Evolutionary conservation across 2,329 filamentous ascomycete genomes (phyloP), one percentile per base, ranked within the genome.

Genomic region (Trichoderma lentiforme): DNA sequence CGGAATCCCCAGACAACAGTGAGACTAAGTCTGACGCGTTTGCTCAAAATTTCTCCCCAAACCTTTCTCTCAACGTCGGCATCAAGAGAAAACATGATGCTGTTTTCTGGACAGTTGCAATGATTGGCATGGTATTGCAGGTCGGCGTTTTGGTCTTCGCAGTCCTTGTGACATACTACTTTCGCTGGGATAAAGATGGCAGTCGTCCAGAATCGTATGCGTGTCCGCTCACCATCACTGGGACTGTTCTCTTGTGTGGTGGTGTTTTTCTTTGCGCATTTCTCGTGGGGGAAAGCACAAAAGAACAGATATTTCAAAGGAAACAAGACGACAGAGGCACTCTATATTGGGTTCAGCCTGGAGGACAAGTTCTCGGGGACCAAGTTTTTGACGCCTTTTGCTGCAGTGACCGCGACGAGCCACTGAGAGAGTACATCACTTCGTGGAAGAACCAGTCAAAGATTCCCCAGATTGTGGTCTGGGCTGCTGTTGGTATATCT

Each of bases 1-100:
- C 30, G 1, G 11, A 3, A 24, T 8, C n/a, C 0, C n/a, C n/a
- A 3, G 11, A 6, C 18, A 26, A 6, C 24, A n/a, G 4, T 1
- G 8, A 14, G 11, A 8, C n/a, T 21, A 4, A 8, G 3, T 7
- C 36, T n/a, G 39, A 53, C 11, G 14, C 8, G 1, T 53, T 65
- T 26, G 43, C 34, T 36, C 6, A 36, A 36, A 36, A 36, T 1
- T 36, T 36, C 6, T 36, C 62, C 1, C 62, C 43, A 11, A 65
- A 65, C 12, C 28, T 65, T 1, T 65, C 62, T 7, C 21, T 65
- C 1, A 65, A 65, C 4, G 32, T 65, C 1, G 62, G 62, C 0
- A 65, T 65, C 14, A 24, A 24, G 6, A 15, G 43, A 18, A n/a
- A 51, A 0, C n/a, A n/a, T n/a, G n/a, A n/a, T n/a, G 2, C 1